Evolutionary conservation across 2,329 filamentous ascomycete species (phyloP).

Genomic region (Aspergillus flavus): DNA sequence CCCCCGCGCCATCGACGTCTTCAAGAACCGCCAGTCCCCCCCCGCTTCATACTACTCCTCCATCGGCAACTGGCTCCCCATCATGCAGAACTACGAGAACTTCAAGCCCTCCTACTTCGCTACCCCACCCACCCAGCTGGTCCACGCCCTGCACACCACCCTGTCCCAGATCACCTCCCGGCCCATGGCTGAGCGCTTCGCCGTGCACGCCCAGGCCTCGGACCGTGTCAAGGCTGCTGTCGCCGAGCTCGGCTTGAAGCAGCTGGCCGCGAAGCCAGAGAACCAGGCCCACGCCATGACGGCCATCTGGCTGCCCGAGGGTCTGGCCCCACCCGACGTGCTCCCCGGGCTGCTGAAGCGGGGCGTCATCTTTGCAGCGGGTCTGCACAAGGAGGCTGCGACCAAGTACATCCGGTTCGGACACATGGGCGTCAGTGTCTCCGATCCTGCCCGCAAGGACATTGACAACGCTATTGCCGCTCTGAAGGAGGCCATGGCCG

Average conservation of each 20-base stretch:
- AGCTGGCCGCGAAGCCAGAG: slow-evolving; percentile 80
- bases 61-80: slow-evolving; percentile 96
- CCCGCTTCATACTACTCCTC: slow-evolving; percentile 91
- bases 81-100: slow-evolving; percentile 99
- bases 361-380: slow-evolving; percentile 91
- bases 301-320: slow-evolving; percentile 90
- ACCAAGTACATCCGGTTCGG: slow-evolving; percentile 93
- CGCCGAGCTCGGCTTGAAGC: slow-evolving; percentile 77
- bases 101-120: slow-evolving; percentile 98
- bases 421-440: slow-evolving; percentile 95
- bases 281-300: slow-evolving; percentile 98
- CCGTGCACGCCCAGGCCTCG: slow-evolving; percentile 75
- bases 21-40: slow-evolving; percentile 78
- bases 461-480: slow-evolving; percentile 82
- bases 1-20: slow-evolving; percentile 77
- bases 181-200: slow-evolving; percentile 81
- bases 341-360: slow-evolving; percentile 82
- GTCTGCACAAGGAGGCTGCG: slow-evolving; percentile 93
- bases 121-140: slow-evolving; percentile 89
- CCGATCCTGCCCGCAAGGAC: slow-evolving; percentile 76
- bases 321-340: slow-evolving; percentile 76
- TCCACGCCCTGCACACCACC: slow-evolving; percentile 89
- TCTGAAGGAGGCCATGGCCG: slow-evolving; percentile 71
- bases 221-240: slow-evolving; percentile 86
- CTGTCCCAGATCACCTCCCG: slow-evolving; percentile 82